Percentiles rank a stretch among this genome's conserved stretches.
These are phyloP conservation scores for Aspergillus fumigatiaffinis DNA, from an alignment of 2,329 filamentous ascomycete species.

Conservation along the genomic window DNA sequence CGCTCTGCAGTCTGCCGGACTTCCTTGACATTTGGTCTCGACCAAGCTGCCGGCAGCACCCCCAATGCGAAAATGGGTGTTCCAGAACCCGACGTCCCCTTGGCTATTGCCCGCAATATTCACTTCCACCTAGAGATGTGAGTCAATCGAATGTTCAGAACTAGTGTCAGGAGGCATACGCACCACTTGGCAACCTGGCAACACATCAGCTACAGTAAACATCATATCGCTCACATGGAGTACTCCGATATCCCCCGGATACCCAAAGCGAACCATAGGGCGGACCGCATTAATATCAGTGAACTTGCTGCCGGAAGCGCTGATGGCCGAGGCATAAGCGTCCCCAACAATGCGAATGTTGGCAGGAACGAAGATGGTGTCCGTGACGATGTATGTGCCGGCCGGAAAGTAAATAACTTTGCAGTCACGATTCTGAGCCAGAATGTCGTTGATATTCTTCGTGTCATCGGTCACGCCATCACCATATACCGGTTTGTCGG, in stretches of 20 bases:
- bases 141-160: not conserved
- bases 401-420: conserved; percentile 55
- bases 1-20: conserved; percentile 42
- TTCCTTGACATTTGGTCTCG: conserved; percentile 32
- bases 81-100: conserved; percentile 52
- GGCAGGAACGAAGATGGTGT: conserved; percentile 46
- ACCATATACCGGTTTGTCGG: conserved; percentile 38
- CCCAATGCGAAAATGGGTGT: conserved; percentile 45
- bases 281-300: conserved; percentile 40
- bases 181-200: conserved; percentile 40
- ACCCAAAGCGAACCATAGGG: conserved; percentile 50
- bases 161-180: not conserved
- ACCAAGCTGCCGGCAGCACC: conserved; percentile 42
- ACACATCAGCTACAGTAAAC: conserved; percentile 48
- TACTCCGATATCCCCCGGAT: conserved; percentile 45
- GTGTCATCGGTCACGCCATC: conserved; percentile 41
- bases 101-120: conserved; percentile 47
- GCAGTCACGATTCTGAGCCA: conserved; percentile 33
- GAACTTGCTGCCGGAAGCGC: conserved; percentile 47
- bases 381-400: conserved; percentile 49
- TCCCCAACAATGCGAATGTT: conserved; percentile 54
- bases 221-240: conserved; percentile 50
- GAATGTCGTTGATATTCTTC: conserved; percentile 31
- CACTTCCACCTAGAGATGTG: conserved; percentile 39
- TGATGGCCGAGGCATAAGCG: conserved; percentile 47